Conservation (phyloP, 2,329 filamentous ascomycete species). For the Aspergillus fructus region DNA sequence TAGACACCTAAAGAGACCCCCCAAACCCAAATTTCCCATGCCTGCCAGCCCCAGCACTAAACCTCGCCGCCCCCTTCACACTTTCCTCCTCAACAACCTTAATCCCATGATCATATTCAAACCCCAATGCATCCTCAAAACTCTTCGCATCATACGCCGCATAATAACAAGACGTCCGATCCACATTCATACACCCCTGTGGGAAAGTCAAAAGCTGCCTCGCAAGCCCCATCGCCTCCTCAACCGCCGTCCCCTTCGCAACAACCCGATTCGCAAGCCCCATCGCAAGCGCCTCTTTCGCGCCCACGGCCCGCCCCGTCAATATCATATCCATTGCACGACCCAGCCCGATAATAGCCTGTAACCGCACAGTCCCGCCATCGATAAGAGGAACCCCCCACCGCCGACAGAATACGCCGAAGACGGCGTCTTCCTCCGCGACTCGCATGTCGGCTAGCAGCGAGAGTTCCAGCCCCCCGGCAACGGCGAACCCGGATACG, state of each 20-base stretch:
- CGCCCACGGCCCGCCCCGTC: slow-evolving; percentile 51
- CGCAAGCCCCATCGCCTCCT: slow-evolving; percentile 51
- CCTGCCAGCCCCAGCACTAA: slow-evolving; percentile 41
- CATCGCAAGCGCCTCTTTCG: slow-evolving; percentile 52
- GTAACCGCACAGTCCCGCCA: slow-evolving; percentile 55
- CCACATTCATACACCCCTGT: slow-evolving; percentile 53
- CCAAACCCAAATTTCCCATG: slow-evolving; percentile 38
- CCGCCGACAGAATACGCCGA: slow-evolving; percentile 57
- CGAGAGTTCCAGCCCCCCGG: slow-evolving; percentile 54
- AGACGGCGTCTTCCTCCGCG: slow-evolving; percentile 53
- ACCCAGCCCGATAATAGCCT: slow-evolving; percentile 53
- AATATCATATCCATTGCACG: slow-evolving; percentile 58
- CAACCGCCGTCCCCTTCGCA: slow-evolving; percentile 49
- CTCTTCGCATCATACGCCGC: slow-evolving; percentile 49
- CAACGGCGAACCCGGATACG: slow-evolving; percentile 54
- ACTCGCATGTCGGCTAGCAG: slow-evolving; percentile 56
- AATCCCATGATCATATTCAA: slow-evolving; percentile 49
- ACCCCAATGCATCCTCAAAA: slow-evolving; percentile 52
- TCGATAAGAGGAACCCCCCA: slow-evolving; percentile 55
- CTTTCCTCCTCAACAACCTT: slow-evolving; percentile 47
- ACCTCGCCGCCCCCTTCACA: slow-evolving; percentile 41
- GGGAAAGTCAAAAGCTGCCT: slow-evolving; percentile 51
- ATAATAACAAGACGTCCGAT: slow-evolving; percentile 52
- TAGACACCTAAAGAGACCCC: neutral
- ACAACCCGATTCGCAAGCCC: slow-evolving; percentile 56